Percentiles rank a stretch among this genome's conserved stretches.
Evolutionary conservation across 129 eudicot species (phyloP).

Genomic region (Rutidosis leptorrhynchoides): DNA sequence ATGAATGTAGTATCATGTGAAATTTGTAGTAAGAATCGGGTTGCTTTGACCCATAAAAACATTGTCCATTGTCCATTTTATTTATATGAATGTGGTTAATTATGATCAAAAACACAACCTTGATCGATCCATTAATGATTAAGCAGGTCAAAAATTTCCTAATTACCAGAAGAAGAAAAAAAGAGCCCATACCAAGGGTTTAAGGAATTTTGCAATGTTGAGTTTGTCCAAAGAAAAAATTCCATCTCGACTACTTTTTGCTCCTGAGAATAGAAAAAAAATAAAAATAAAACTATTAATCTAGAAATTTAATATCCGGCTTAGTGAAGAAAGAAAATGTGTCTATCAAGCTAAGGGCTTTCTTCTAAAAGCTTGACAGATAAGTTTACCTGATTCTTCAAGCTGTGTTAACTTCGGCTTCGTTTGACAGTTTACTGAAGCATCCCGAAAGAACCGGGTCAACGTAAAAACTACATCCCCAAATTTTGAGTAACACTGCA

Average conservation of each 20-base stretch:
- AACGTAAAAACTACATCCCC: slow-evolving; percentile 86
- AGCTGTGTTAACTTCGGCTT: slow-evolving; percentile 42
- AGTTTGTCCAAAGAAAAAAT: slow-evolving; percentile 29
- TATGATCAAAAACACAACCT: not conserved
- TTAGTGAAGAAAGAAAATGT: slow-evolving; percentile 4
- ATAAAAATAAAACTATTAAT: not conserved
- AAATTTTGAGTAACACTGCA: slow-evolving; percentile 88
- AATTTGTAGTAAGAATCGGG: not conserved
- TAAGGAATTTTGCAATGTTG: slow-evolving; percentile 43
- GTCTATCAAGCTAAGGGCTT: not conserved
- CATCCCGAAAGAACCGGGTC: slow-evolving; percentile 85
- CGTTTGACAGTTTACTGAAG: slow-evolving; percentile 42
- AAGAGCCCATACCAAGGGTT: slow-evolving; percentile 41
- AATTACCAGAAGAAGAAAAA: too few species aligned
- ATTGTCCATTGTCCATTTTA: not conserved
- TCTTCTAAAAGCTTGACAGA: slow-evolving; percentile 15
- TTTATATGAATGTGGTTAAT: not conserved
- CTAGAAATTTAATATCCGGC: not conserved
- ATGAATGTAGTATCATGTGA: slow-evolving; percentile 12
- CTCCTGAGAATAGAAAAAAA: slow-evolving; percentile 45
- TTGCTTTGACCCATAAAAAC: not conserved
- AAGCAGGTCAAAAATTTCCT: not conserved
- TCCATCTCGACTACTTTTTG: slow-evolving; percentile 23
- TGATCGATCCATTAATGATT: not conserved
- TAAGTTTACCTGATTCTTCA: slow-evolving; percentile 49